A percentile compares a stretch with the other conserved stretches of the same genome.
Evolutionary conservation across 1,284 basidiomycete species (phyloP).

Genomic region (Coniophora puteana): DNA sequence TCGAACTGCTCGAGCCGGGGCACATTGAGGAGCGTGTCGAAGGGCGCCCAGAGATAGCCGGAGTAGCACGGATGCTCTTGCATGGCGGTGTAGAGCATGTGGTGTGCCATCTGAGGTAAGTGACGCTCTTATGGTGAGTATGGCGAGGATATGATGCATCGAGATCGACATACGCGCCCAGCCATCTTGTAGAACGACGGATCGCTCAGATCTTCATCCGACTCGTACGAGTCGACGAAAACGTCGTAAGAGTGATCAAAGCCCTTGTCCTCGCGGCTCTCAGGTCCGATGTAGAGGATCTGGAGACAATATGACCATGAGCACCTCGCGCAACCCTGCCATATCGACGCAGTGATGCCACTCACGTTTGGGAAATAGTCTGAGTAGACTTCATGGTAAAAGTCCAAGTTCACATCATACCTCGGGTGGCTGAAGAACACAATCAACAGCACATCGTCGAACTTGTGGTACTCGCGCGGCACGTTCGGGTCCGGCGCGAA

Average conservation of each 20-base stretch:
- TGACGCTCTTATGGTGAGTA: slow-evolving; percentile 1
- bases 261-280: slow-evolving; percentile 43
- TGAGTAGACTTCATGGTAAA: slow-evolving; percentile 41
- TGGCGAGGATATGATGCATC: neutral
- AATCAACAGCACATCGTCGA: slow-evolving; percentile 40
- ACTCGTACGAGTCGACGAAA: slow-evolving; percentile 42
- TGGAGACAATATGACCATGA: slow-evolving; percentile 13
- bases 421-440: slow-evolving; percentile 50
- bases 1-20: slow-evolving; percentile 44
- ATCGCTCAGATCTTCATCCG: slow-evolving; percentile 37
- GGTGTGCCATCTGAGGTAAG: slow-evolving; percentile 41
- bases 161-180: slow-evolving; percentile 33
- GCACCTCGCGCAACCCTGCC: neutral
- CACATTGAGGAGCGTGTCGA: slow-evolving; percentile 46
- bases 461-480: slow-evolving; percentile 28
- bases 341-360: neutral
- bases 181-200: slow-evolving; percentile 38
- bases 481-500: slow-evolving; percentile 7
- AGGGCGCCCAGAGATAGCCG: slow-evolving; percentile 50
- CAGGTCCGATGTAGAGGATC: slow-evolving; percentile 48
- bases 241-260: slow-evolving; percentile 48
- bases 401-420: slow-evolving; percentile 44
- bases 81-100: slow-evolving; percentile 48
- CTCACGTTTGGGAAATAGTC: slow-evolving; percentile 49
- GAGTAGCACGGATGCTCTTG: slow-evolving; percentile 42